phyloP scores from a whole-genome alignment of 257 asterid species.

The Handroanthus guayacan region DNA sequence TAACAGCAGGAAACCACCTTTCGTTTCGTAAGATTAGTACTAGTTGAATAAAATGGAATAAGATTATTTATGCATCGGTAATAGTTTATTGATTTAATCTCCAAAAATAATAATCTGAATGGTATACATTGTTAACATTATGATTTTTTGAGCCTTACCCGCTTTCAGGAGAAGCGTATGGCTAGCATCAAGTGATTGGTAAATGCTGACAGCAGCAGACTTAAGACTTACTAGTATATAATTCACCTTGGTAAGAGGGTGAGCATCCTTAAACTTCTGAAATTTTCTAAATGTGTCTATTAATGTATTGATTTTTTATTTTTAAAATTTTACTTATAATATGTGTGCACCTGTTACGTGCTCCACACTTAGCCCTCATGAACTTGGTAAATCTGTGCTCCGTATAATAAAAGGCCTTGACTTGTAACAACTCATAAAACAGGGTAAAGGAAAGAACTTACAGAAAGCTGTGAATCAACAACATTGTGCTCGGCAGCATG shows the following conservation, averaged over 20 bases:
- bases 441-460: conserved; percentile 43
- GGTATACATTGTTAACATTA: neutral
- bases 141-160: neutral
- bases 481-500: conserved; percentile 67
- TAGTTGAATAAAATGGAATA: neutral
- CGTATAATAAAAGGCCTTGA: conserved; percentile 1
- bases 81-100: too few relatives aligned
- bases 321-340: too few relatives aligned
- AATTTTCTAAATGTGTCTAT: too few relatives aligned
- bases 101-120: too few relatives aligned
- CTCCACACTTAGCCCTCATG: conserved; percentile 13
- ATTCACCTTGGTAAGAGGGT: neutral
- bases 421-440: neutral
- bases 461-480: conserved; percentile 72
- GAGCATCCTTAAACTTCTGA: neutral
- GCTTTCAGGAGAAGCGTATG: too few relatives aligned
- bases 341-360: neutral
- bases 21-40: neutral
- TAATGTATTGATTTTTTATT: too few relatives aligned
- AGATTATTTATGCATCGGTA: neutral
- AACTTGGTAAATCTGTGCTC: neutral
- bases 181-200: neutral
- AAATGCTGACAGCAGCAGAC: neutral
- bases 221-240: neutral
- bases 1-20: neutral